A percentile compares a stretch with the other conserved stretches of the same genome.
These are phyloP conservation scores for Syncephalastrum contaminatum DNA, from an alignment of 371 early-diverging fungal genomes.

Conservation along the genomic window DNA sequence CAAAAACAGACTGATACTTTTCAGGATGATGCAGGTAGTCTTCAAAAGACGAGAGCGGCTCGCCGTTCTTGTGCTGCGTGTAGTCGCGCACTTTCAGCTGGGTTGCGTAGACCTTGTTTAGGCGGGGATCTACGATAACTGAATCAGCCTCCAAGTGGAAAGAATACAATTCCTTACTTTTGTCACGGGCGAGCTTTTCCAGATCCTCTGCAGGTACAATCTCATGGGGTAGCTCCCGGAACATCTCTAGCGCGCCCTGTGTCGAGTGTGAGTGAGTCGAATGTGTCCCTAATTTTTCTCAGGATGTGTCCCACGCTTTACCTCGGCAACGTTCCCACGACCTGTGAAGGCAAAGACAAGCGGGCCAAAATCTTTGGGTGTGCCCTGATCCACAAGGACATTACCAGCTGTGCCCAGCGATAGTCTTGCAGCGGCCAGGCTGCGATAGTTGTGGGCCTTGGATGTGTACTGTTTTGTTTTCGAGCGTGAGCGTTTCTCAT, in stretches of 20 bases:
- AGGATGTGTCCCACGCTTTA: constrained; percentile 15
- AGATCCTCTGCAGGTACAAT: constrained; percentile 86
- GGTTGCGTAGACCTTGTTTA: constrained; percentile 75
- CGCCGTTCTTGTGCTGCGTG: constrained; percentile 68
- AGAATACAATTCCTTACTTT: constrained; percentile 44
- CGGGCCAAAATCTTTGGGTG: constrained; percentile 88
- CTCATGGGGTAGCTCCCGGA: constrained; percentile 90
- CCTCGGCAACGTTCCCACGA: constrained; percentile 92
- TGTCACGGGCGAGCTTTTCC: constrained; percentile 60
- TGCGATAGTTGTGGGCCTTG: constrained; percentile 86
- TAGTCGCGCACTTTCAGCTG: constrained; percentile 83
- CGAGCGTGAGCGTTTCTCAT: neutral
- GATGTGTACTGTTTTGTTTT: constrained; percentile 56
- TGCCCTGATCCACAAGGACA: constrained; percentile 80
- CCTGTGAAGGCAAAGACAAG: constrained; percentile 92
- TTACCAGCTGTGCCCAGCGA: constrained; percentile 78
- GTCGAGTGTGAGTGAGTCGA: constrained; percentile 1
- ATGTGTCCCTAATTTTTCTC: neutral
- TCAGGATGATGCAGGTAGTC: constrained; percentile 85
- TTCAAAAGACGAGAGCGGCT: constrained; percentile 47
- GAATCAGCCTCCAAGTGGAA: neutral
- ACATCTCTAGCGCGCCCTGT: constrained; percentile 87
- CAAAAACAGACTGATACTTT: constrained; percentile 81
- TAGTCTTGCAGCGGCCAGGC: constrained; percentile 73
- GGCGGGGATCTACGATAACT: constrained; percentile 46